Evolutionary conservation across 805 yeast species (phyloP), one percentile per base, ranked within the genome.

Genomic region (Starmerella gropengiesseri): DNA sequence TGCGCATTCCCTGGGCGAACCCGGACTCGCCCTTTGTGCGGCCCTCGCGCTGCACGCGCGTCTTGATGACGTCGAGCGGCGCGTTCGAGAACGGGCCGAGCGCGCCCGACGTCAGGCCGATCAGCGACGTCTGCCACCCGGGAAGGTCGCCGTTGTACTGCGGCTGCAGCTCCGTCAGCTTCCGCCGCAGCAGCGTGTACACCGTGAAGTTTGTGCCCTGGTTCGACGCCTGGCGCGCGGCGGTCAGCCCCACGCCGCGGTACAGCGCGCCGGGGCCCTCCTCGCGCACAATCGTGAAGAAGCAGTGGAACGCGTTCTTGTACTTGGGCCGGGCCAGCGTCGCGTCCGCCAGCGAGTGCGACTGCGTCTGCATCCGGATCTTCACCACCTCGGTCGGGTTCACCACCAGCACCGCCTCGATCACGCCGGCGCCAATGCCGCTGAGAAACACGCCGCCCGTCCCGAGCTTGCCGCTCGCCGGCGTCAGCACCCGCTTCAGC

Each of bases 351-450:
- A 87, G 72, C 34, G 94, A 81, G 60, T 84, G 89, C 53, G 78
- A 81, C 67, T 89, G 98, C 14, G 97, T 94, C 66, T 89, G 98
- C 60, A 89, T 73, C 64, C 98, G 74, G 60, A 89, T 89, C 65
- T 89, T 89, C 51, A 89, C 94, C 48, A 91, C 96, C 63, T 89
- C 98, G 81, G 86, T 89, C 34, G 97, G 97, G 61, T 85, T 91
- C 31, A 89, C 98, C 45, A 89, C 89, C 46, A 81, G 65, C 44
- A 91, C 87, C 2, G 97, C 95, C 65, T 89, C 98, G 38, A 95
- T 84, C 60, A 84, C 69, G 67, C 98, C 98, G 16, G 98, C 97
- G 62, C 94, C 87, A 20, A 89, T 91, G 66, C 98, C 98, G 33
- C 96, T 87, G 40, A 82, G 52, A 60, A 89, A 89, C 9, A 87